These are phyloP conservation scores for Sordariomycetes sp. DNA, from an alignment of 2,329 filamentous ascomycete species.

Conservation along the genomic window DNA sequence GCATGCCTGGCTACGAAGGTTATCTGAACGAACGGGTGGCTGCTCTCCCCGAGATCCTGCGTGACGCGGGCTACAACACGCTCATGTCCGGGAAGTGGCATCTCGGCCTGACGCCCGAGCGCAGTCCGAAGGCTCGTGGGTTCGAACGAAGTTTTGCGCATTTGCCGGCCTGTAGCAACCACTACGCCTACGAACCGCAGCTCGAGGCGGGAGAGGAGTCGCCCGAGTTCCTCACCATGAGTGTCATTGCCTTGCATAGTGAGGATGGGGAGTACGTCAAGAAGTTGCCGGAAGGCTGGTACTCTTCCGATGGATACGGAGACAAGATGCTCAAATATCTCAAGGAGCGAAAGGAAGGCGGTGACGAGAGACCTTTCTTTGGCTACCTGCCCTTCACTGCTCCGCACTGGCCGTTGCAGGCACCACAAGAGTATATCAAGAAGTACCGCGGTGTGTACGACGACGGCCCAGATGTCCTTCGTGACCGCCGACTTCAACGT, in stretches of 20 bases:
- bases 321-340: conserved; percentile 43
- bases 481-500: conserved; percentile 39
- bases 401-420: conserved; percentile 55
- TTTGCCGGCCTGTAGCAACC: conserved; percentile 49
- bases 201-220: conserved; percentile 25
- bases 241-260: conserved; percentile 18
- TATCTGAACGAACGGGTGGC: conserved; percentile 53
- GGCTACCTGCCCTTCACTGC: conserved; percentile 53
- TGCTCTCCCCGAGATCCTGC: conserved; percentile 47
- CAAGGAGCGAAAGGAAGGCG: conserved; percentile 32
- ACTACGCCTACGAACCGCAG: conserved; percentile 37
- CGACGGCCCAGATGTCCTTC: conserved; percentile 48
- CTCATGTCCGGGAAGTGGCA: conserved; percentile 57
- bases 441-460: conserved; percentile 53
- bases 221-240: conserved; percentile 17
- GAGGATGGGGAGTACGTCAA: conserved; percentile 27
- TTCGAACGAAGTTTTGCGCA: conserved; percentile 52
- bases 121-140: conserved; percentile 44
- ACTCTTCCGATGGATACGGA: conserved; percentile 43
- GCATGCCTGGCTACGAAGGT: conserved; percentile 52
- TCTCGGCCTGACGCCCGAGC: conserved; percentile 47
- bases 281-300: conserved; percentile 39
- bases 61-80: conserved; percentile 49
- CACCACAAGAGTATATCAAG: conserved; percentile 41
- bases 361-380: conserved; percentile 39